phyloP scores from a whole-genome alignment of 1,284 basidiomycete genomes.

The Ceratobasidium papillatum region DNA sequence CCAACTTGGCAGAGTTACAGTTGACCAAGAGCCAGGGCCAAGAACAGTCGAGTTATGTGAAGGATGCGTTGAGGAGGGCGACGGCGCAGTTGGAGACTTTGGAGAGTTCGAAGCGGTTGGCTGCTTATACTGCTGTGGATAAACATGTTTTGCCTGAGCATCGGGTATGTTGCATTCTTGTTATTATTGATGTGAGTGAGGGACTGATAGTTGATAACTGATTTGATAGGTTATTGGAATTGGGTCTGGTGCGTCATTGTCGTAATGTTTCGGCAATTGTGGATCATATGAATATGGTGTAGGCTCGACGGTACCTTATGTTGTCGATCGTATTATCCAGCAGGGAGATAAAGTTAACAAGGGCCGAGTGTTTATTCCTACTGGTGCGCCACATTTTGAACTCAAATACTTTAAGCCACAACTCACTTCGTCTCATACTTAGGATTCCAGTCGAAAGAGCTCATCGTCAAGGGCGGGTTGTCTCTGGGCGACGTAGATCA shows the following conservation, averaged over 20 bases:
- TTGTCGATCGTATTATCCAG: constrained; percentile 92
- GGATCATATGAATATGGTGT: background rate
- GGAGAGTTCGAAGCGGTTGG: constrained; percentile 86
- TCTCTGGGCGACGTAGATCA: constrained; percentile 92
- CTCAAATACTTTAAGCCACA: background rate
- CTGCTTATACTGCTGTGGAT: constrained; percentile 95
- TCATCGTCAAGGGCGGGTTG: constrained; percentile 86
- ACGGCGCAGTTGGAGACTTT: constrained; percentile 50
- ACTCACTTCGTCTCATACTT: background rate
- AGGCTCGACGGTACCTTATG: constrained; percentile 97
- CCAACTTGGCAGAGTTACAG: background rate
- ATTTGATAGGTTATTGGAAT: constrained; percentile 81
- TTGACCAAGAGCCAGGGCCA: background rate
- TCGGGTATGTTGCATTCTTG: constrained; percentile 63
- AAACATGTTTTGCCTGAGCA: constrained; percentile 84
- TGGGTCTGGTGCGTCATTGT: constrained; percentile 72
- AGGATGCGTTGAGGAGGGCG: constrained; percentile 30
- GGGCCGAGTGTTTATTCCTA: constrained; percentile 88
- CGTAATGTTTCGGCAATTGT: background rate
- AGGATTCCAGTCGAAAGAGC: constrained; percentile 96
- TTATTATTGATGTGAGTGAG: background rate
- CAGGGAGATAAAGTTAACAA: constrained; percentile 83
- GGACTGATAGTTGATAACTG: background rate
- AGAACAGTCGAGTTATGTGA: constrained; percentile 29
- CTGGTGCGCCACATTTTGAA: constrained; percentile 60